A percentile compares a stretch with the other conserved stretches of the same genome.
Evolutionary conservation across 257 asterid genomes (phyloP).

Genomic region (Salvia splendens): DNA sequence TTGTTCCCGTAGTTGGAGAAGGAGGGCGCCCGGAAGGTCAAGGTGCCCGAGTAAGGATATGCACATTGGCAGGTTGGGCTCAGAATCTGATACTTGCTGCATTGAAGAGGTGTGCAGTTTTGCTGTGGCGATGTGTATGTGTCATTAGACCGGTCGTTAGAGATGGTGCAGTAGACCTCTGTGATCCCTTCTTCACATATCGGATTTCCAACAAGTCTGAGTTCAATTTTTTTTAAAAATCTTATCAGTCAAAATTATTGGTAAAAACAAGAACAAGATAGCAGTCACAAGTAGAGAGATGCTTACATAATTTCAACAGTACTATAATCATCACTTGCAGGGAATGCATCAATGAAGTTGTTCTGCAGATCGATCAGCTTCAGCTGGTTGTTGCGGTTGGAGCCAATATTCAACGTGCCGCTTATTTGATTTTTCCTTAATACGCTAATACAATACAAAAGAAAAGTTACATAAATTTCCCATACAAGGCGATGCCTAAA

Average conservation of each 20-base stretch:
- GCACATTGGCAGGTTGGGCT: conserved; percentile 82
- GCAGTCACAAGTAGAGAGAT: neutral
- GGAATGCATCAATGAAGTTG: conserved; percentile 50
- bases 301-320: conserved; percentile 52
- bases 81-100: conserved; percentile 43
- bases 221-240: conserved; percentile 5
- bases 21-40: conserved; percentile 72
- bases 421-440: conserved; percentile 56
- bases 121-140: conserved; percentile 53
- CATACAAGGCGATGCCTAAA: neutral
- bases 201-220: conserved; percentile 67
- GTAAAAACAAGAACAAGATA: neutral
- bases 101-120: conserved; percentile 50
- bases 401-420: conserved; percentile 54
- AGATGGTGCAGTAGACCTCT: conserved; percentile 46
- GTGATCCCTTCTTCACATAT: conserved; percentile 50
- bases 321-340: conserved; percentile 37
- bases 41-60: conserved; percentile 69
- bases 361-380: conserved; percentile 51
- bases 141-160: conserved; percentile 32
- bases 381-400: conserved; percentile 44
- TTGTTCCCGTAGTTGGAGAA: conserved; percentile 68
- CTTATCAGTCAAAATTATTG: no score
- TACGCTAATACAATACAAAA: conserved; percentile 32
- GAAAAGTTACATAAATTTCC: neutral